phyloP scores from a whole-genome alignment of 129 eudicot species.

The Helichrysum umbraculigerum region DNA sequence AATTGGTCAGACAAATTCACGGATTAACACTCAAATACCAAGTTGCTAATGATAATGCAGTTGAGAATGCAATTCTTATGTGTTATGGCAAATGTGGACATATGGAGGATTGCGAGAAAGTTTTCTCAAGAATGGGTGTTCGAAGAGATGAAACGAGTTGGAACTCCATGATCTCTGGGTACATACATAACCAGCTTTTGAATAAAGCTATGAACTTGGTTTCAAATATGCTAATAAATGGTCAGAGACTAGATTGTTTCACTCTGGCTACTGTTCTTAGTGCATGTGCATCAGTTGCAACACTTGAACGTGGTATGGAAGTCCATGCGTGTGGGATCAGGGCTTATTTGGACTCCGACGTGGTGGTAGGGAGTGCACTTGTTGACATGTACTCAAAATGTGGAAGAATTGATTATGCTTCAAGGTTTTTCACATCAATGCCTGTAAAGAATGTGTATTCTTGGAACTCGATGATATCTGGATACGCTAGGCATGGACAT shows the following conservation, averaged over 20 bases:
- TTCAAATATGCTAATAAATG: conserved; percentile 61
- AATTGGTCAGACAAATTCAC: conserved; percentile 64
- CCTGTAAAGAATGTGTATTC: conserved; percentile 64
- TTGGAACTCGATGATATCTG: conserved; percentile 96
- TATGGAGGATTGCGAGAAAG: conserved; percentile 61
- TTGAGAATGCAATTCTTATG: conserved; percentile 65
- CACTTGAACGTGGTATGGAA: conserved; percentile 95
- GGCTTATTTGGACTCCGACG: conserved; percentile 73
- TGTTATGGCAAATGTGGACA: conserved; percentile 80
- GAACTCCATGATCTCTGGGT: conserved; percentile 92
- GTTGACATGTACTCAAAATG: conserved; percentile 92
- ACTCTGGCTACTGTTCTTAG: conserved; percentile 90
- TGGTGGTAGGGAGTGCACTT: conserved; percentile 86
- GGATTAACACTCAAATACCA: conserved; percentile 54
- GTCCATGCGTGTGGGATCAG: conserved; percentile 81
- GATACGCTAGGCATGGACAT: conserved; percentile 85
- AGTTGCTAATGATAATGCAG: conserved; percentile 38
- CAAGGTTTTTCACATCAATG: conserved; percentile 61
- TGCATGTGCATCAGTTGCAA: conserved; percentile 97
- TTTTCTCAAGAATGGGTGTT: conserved; percentile 64
- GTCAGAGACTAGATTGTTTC: conserved; percentile 71
- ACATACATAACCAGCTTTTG: conserved; percentile 62
- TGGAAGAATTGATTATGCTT: conserved; percentile 87
- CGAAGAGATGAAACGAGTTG: conserved; percentile 72
- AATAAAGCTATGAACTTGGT: conserved; percentile 75